Evolutionary conservation across 1,139 yeast genomes (phyloP), one percentile per base, ranked within the genome.

Genomic region (Yamadazyma membranifaciens): DNA sequence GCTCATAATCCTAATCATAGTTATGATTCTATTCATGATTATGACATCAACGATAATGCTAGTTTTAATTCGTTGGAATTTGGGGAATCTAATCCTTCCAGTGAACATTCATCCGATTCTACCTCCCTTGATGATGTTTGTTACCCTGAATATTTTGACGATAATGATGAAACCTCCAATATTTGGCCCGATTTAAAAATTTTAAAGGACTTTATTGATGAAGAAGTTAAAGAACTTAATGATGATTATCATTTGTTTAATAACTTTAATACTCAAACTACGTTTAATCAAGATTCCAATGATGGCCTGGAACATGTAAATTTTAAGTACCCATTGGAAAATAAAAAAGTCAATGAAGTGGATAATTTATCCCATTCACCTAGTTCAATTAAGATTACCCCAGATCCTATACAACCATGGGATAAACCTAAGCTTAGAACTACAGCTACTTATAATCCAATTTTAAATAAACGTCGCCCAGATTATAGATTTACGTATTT

Each of bases 91-190:
- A 83, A 84, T 50, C 94, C 94, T 2, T 74, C 84, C 1, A 78
- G 87, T 12, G 79, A 89, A 43, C 75, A 91, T 47, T 73, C 85
- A 12, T 79, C 89, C 24, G 82, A 80, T 43, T 81, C 92, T 6
- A 68, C 77, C 1, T 85, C 96, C 0, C 65, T 91, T 44, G 91
- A 85, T 56, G 98, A 92, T 61, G 98, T 92, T 20, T 87, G 95
- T 56, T 78, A 86, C 57, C 94, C 94, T 1, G 74, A 69, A 40
- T 70, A 69, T 50, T 67, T 68, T 45, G 71, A 63, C 33, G 59
- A 56, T 33, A 60, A 56, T 30, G 54, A 56, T 22, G 50, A 49
- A 26, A 43, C 45, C 12, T n/a, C 26, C 10, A 41, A 48, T 2
- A 52, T 52, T 35, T 91, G 97, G 98, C 98, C 98, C 1, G 97